phyloP scores from a whole-genome alignment of 1,139 yeast species.

The Williopsis jadinii region DNA sequence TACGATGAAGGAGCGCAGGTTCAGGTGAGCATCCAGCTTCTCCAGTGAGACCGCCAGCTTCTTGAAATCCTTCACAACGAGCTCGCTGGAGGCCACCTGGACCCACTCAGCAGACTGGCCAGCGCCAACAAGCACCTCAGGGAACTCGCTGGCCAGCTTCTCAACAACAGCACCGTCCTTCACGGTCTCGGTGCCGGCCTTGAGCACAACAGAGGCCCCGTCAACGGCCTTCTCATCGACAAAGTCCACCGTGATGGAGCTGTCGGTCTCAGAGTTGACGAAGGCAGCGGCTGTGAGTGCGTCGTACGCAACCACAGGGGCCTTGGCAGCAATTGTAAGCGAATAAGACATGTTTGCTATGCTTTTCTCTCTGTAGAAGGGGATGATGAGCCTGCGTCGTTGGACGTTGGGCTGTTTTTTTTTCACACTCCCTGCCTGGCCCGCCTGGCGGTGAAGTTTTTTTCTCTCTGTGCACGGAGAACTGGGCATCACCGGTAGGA shows the following conservation, averaged over 20 bases:
- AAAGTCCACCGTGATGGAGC: constrained; percentile 54
- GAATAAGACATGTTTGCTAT: constrained; percentile 21
- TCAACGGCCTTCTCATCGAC: constrained; percentile 52
- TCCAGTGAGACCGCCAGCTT: constrained; percentile 73
- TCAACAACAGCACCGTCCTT: constrained; percentile 37
- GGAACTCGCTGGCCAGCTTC: constrained; percentile 39
- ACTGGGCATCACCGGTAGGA: too few species aligned
- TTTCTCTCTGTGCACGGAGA: too few species aligned
- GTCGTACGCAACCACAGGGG: constrained; percentile 76
- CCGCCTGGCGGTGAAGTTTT: too few species aligned
- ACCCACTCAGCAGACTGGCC: constrained; percentile 54
- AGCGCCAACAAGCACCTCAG: constrained; percentile 35
- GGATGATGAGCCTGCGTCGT: too few species aligned
- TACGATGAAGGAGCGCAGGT: constrained; percentile 72
- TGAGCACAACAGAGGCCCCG: constrained; percentile 27
- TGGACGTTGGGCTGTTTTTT: background rate
- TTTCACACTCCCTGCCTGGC: too few species aligned
- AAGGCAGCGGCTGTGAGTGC: constrained; percentile 71
- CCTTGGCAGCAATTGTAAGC: constrained; percentile 77
- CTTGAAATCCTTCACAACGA: constrained; percentile 82
- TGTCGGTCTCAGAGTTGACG: constrained; percentile 45
- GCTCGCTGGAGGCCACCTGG: constrained; percentile 58
- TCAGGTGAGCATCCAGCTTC: constrained; percentile 72
- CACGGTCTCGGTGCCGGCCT: constrained; percentile 28
- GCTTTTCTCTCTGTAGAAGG: background rate